A percentile compares a stretch with the other conserved stretches of the same genome.
These are phyloP conservation scores for Teratosphaeria zuluensis DNA, from an alignment of 2,329 filamentous ascomycete species.

Conservation along the genomic window DNA sequence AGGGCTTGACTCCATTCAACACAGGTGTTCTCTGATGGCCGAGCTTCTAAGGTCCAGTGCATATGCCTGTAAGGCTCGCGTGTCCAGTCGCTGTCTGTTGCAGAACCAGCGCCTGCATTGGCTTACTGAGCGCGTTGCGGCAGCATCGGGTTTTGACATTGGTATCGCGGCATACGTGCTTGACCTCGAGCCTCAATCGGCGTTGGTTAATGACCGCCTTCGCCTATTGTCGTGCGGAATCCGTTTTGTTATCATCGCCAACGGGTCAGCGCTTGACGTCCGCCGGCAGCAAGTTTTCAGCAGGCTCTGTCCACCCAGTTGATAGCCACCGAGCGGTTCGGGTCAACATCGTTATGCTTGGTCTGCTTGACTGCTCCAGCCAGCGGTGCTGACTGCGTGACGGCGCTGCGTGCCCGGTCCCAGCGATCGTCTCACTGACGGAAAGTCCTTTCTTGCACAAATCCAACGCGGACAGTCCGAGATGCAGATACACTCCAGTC, in stretches of 20 bases:
- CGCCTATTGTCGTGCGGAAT: neutral
- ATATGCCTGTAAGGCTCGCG: neutral
- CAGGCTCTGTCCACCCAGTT: neutral
- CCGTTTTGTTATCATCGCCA: neutral
- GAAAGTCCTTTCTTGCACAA: neutral
- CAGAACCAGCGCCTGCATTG: neutral
- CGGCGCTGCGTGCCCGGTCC: neutral
- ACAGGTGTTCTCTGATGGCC: neutral
- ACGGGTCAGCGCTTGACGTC: neutral
- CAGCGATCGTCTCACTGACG: neutral
- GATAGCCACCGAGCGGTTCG: neutral
- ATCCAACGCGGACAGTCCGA: neutral
- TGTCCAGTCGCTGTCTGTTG: neutral
- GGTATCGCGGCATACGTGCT: neutral
- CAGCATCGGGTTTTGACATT: neutral
- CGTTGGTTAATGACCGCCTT: neutral
- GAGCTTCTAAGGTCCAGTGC: neutral
- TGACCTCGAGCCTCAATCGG: neutral
- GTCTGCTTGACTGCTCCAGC: neutral
- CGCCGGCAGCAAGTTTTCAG: neutral
- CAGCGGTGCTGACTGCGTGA: neutral
- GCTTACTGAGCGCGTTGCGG: too few species aligned
- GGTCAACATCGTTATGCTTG: neutral
- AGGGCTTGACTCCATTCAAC: neutral
- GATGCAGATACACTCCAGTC: neutral